Conservation (phyloP, 192 early-diverging fungal genomes). For the Podila clonocystis region DNA sequence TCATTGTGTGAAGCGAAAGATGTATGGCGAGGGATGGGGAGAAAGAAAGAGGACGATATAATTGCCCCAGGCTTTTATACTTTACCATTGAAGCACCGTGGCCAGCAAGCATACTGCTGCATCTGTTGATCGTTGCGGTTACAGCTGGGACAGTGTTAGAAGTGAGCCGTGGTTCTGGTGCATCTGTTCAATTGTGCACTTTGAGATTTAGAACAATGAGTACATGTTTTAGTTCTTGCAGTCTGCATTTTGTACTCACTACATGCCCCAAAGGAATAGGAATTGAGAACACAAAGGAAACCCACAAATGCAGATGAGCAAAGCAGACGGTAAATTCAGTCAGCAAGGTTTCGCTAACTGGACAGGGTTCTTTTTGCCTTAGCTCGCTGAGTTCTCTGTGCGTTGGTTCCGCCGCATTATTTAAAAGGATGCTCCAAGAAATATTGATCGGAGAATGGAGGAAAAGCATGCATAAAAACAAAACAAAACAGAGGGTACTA, state of each 20-base stretch:
- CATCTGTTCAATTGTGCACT: not conserved
- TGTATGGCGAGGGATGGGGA: conserved; percentile 3
- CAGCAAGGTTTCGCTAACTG: not conserved
- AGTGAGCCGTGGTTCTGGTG: not conserved
- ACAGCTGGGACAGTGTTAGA: not conserved
- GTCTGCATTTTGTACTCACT: not conserved
- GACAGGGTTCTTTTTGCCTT: no score
- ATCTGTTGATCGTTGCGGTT: not conserved
- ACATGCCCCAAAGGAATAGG: conserved; percentile 3
- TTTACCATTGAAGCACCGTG: not conserved
- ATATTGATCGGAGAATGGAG: not conserved
- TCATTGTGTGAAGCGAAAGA: not conserved
- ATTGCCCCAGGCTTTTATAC: not conserved
- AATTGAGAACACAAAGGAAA: not conserved
- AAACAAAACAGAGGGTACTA: no score
- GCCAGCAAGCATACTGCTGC: not conserved
- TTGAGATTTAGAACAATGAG: conserved; percentile 3
- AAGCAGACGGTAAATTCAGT: not conserved
- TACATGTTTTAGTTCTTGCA: not conserved
- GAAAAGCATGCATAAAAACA: not conserved
- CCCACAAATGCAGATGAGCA: conserved; percentile 1
- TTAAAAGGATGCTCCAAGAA: not conserved
- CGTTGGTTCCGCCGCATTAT: no score
- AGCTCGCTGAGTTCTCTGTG: not conserved
- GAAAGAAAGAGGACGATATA: not conserved